Evolutionary conservation across 2,329 filamentous ascomycete genomes (phyloP), one percentile per base, ranked within the genome.

Genomic region (Alternaria arbusti): DNA sequence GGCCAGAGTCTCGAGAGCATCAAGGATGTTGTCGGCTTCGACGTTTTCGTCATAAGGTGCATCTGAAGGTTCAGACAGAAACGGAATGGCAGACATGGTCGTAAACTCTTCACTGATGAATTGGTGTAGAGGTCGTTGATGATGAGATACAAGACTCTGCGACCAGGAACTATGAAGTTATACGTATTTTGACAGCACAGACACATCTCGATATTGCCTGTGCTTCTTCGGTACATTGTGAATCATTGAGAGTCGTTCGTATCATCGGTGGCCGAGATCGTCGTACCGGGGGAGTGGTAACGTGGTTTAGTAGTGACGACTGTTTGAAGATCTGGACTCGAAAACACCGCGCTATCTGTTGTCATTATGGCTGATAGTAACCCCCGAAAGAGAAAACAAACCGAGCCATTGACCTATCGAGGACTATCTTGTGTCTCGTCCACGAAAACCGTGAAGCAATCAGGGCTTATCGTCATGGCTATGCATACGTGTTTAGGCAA

Each of bases 221-320:
- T 36, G 57, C 28, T 54, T 36, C 12, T 5, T 54, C 40, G 57
- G 57, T 54, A 25, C 13, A 45, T 54, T 54, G 43, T 30, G 32
- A 15, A 12, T 30, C 46, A 32, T 40, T 6, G 15, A 20, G 12
- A 26, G 49, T 17, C 36, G 10, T 10, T 28, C 36, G 49, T 13
- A 55, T 36, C 11, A 15, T 40, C 28, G 50, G 49, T 46, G 26
- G 43, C 49, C 49, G 57, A 55, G 30, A 44, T 45, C 47, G 26
- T 36, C 47, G 36, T 59, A 43, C 57, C 43, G 49, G 57, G 26
- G 52, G 20, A 54, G 57, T 54, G 57, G 57, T 40, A 40, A 40
- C 36, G n/a, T 40, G 30, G 30, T 47, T 57, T 57, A 36, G 43
- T n/a, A 15, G 46, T 32, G 15, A 28, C 43, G 25, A 26, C 45